phyloP scores from a whole-genome alignment of 2,329 filamentous ascomycete species.

The Bimuria novae-zelandiae region DNA sequence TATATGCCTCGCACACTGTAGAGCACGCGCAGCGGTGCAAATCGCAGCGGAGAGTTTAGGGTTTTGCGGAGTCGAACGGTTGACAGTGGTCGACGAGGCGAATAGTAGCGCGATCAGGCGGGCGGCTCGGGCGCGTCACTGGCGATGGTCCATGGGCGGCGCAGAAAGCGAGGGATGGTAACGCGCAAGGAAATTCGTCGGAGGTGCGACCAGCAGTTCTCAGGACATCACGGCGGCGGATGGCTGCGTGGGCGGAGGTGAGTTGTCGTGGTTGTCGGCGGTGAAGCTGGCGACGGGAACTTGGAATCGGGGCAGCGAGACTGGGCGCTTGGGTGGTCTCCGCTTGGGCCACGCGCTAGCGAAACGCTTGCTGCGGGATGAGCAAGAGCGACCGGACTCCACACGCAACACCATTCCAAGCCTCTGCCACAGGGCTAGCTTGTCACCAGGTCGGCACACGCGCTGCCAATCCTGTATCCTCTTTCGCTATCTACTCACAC shows the following conservation, averaged over 20 bases:
- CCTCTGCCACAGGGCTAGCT: background rate
- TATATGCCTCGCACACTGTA: conserved; percentile 1
- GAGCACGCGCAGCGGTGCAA: conserved; percentile 17
- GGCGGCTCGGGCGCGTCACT: conserved; percentile 9
- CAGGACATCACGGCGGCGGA: conserved; percentile 2
- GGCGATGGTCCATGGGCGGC: conserved; percentile 3
- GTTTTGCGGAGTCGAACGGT: conserved; percentile 2
- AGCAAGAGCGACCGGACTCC: background rate
- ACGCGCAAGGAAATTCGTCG: conserved; percentile 7
- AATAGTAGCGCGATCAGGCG: conserved; percentile 3
- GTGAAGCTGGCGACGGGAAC: conserved; percentile 1
- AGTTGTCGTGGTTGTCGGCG: no score
- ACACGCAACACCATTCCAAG: background rate
- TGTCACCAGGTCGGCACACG: background rate
- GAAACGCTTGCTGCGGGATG: background rate
- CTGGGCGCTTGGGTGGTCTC: conserved; percentile 1
- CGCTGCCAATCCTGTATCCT: background rate
- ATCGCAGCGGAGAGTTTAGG: conserved; percentile 3
- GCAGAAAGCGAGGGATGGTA: conserved; percentile 1
- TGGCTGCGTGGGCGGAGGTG: conserved; percentile 2
- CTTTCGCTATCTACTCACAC: background rate
- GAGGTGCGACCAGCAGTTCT: conserved; percentile 4
- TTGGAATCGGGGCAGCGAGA: conserved; percentile 1
- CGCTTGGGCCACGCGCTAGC: background rate
- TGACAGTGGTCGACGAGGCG: background rate